Evolutionary conservation across 306 rosid species (phyloP).

Genomic region (Boehmeria nivea): DNA sequence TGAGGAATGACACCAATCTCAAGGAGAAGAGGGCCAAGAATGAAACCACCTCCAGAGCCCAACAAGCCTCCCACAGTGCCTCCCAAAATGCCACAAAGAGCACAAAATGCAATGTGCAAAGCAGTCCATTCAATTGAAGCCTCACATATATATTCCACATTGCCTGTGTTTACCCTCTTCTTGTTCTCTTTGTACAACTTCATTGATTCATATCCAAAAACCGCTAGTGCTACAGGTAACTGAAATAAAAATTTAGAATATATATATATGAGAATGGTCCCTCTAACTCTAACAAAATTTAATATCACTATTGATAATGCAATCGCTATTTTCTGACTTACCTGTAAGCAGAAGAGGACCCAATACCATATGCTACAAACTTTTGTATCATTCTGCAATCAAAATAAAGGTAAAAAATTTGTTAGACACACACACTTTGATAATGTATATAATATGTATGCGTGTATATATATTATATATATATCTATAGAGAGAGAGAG

Average conservation of each 20-base stretch:
- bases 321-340: constrained; percentile 13
- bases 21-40: constrained; percentile 80
- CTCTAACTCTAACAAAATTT: no score
- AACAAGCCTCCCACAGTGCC: constrained; percentile 80
- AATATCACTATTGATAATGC: no score
- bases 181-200: constrained; percentile 60
- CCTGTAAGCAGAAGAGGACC: constrained; percentile 78
- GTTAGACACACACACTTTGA: no score
- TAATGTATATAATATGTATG: no score
- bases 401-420: no score
- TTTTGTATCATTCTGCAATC: constrained; percentile 52
- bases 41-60: constrained; percentile 90
- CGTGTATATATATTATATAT: no score
- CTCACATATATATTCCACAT: constrained; percentile 53
- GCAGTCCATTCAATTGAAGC: constrained; percentile 84
- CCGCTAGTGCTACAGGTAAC: constrained; percentile 63
- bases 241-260: constrained; percentile 14
- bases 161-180: constrained; percentile 59
- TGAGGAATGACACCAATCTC: constrained; percentile 92
- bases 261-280: background rate
- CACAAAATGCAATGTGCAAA: constrained; percentile 57
- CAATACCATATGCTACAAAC: constrained; percentile 70
- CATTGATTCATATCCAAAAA: constrained; percentile 72
- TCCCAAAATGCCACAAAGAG: constrained; percentile 69
- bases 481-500: background rate